A percentile compares a stretch with the other conserved stretches of the same genome.
phyloP scores from a whole-genome alignment of 495 filamentous ascomycete genomes.

The Aspergillus kassunensis region DNA sequence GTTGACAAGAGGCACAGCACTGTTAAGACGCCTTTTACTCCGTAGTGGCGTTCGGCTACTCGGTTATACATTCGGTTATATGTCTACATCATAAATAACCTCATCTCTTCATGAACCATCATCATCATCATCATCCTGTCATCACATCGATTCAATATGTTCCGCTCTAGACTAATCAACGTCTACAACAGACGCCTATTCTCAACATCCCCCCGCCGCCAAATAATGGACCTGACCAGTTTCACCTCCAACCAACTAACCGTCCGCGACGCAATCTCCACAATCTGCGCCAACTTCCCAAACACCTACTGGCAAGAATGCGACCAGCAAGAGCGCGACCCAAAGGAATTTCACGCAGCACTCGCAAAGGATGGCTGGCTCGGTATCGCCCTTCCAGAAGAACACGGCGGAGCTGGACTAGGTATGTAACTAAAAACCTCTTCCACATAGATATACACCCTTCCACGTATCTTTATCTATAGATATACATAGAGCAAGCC shows the following conservation, averaged over 20 bases:
- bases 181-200: constrained; percentile 15
- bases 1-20: too few relatives aligned
- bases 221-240: constrained; percentile 65
- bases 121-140: too few relatives aligned
- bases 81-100: too few relatives aligned
- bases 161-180: not conserved
- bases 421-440: too few relatives aligned
- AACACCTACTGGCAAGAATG: constrained; percentile 65
- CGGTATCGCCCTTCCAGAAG: constrained; percentile 70
- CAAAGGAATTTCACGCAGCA: constrained; percentile 67
- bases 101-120: too few relatives aligned
- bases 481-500: not conserved
- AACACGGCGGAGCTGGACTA: constrained; percentile 67
- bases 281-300: constrained; percentile 63
- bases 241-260: constrained; percentile 69
- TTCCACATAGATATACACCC: too few relatives aligned
- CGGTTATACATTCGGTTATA: constrained; percentile 7
- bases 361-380: constrained; percentile 80
- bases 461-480: too few relatives aligned
- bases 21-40: constrained; percentile 7
- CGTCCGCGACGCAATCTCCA: constrained; percentile 64
- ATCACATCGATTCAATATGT: too few relatives aligned
- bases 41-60: constrained; percentile 2
- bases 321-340: constrained; percentile 65
- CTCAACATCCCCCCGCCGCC: constrained; percentile 27